Evolutionary conservation across 2,329 filamentous ascomycete species (phyloP), one percentile per base, ranked within the genome.

Genomic region (Laburnicola sp.): DNA sequence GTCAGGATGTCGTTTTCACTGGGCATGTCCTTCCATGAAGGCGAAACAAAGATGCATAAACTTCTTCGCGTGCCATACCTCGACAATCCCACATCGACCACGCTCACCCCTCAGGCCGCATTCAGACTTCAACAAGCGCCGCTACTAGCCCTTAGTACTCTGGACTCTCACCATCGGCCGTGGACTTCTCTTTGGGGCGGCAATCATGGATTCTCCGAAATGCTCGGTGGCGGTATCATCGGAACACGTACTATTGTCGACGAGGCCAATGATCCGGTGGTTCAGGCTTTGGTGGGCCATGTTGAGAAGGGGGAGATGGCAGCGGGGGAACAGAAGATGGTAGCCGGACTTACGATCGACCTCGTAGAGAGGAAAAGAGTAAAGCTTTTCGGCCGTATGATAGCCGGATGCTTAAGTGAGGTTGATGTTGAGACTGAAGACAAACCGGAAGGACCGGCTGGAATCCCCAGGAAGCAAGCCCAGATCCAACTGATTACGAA

Each of bases 141-240:
- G 0, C 76, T 94, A 6, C 76, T 94, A 10, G 89, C 88, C 0
- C 73, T 95, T 16, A 90, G 90, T 1, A 83, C 88, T 0, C 73
- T 92, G 1, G 89, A 94, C 63, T 70, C 74, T 2, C 64, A 84
- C 21, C 80, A 81, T 2, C 76, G 82, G 21, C 89, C 88, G 1
- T 95, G 90, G 90, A 87, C 86, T 11, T 87, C 87, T 0, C 56
- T 95, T 6, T 88, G 87, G 84, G 89, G 89, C n/a, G 90, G 90
- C 11, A 77, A 86, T 51, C 72, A 80, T 1, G 88, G 87, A 0
- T 88, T 93, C 59, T 83, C 84, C 0, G 77, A 80, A 41, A 80
- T 83, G 0, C 74, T 92, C 0, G 85, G 83, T 2, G 76, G 81
- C 35, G 80, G 77, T 1, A 78, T 89, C 7, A 76, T 95, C 3